Base-by-base conservation (phyloP, 2,329 filamentous ascomycete species). In the Paraphoma sp. region DNA sequence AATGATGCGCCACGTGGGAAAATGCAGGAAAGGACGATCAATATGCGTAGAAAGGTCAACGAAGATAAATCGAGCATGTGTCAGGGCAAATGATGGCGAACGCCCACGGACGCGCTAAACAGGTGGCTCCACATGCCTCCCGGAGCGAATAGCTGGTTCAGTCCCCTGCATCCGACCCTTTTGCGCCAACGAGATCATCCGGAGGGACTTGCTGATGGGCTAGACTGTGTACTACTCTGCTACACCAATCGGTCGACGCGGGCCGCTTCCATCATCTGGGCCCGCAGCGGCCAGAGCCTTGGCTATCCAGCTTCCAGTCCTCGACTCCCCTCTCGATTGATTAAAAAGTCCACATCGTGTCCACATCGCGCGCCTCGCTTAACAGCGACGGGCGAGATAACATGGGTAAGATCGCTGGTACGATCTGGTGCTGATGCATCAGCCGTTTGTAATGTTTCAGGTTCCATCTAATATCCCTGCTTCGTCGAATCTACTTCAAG, bases 251-350 rank as follows among this genome's bases (percentile, higher is more conserved):
- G 56, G 55, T 18, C 51, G 11, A 12, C 17, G 46, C 62, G 62
- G 55, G 29, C 57, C 59, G 59, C 57, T 45, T 45, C 55, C 53
- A 57, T 18, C 48, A 10, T 31, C 51, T 44, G 57, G 51, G 46
- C 12, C 36, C 23, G n/a, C 23, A 49, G 47, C 55, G 56, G 59
- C 55, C 60, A 51, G 59, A 56, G 51, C 53, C 59, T 57, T 57
- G 57, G 57, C 57, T 48, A 45, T 36, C 44, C 57, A 50, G 36
- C 51, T 55, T 48, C 42, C 5, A 40, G 17, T 54, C 50, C 10
- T 36, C 14, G 33, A 36, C 33, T 36, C 14, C 10, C 51, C 55
- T 53, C 56, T 49, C 53, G 51, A 57, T 52, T 46, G 45, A 54
- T 58, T 45, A 40, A 43, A 45, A 16, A 11, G 29, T 28, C 17